Conservation (phyloP, 106 monocot genomes). For the Hemerocallis citrina region DNA sequence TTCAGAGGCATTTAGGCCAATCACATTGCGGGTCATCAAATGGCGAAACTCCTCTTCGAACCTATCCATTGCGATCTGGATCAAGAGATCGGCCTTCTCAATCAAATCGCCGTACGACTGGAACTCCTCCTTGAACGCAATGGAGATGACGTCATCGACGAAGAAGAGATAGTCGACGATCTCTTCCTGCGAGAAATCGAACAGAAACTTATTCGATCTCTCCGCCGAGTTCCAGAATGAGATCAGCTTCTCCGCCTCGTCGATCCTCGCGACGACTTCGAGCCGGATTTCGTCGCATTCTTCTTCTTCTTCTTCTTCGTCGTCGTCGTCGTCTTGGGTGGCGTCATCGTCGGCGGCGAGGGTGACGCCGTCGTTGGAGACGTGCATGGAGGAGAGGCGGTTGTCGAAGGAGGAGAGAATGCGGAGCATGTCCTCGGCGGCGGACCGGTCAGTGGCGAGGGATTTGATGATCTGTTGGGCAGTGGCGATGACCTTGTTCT, state of each 20-base stretch:
- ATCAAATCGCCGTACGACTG: neutral
- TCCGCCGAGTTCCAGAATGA: constrained; percentile 48
- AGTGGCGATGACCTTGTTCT: constrained; percentile 65
- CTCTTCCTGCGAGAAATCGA: constrained; percentile 35
- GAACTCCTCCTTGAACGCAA: neutral
- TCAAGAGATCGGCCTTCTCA: constrained; percentile 23
- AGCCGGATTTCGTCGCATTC: constrained; percentile 7
- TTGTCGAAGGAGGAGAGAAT: constrained; percentile 82
- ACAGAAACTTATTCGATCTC: constrained; percentile 28
- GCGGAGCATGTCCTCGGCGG: constrained; percentile 73
- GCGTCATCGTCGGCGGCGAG: neutral
- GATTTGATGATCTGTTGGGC: constrained; percentile 75
- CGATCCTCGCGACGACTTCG: no score
- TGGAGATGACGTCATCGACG: constrained; percentile 46
- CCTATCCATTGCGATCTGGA: constrained; percentile 52
- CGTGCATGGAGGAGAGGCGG: constrained; percentile 53
- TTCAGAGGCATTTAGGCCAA: constrained; percentile 42
- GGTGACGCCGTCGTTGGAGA: no score
- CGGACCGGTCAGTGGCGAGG: constrained; percentile 64
- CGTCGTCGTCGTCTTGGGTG: neutral
- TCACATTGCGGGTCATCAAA: constrained; percentile 34
- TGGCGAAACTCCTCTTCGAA: constrained; percentile 62
- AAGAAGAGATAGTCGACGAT: constrained; percentile 36
- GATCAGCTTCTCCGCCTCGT: constrained; percentile 19
- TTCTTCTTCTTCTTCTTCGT: neutral